Base-by-base conservation (phyloP, 1,284 basidiomycete genomes). In the Microbotryum violaceum region DNA sequence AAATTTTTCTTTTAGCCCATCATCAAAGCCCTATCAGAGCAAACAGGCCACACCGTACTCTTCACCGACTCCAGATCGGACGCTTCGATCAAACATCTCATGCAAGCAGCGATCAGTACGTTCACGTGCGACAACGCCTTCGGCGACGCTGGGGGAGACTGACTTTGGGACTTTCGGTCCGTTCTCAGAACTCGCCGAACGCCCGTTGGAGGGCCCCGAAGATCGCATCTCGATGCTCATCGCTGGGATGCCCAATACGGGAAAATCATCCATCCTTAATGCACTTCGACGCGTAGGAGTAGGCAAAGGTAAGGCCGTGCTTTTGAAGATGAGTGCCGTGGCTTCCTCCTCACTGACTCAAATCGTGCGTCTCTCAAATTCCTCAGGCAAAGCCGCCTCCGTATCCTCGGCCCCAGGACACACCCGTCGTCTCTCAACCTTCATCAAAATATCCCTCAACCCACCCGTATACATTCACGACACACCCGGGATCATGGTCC, bases 191-290 rank as follows among this genome's bases (percentile, higher is more conserved):
- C 49, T 65, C 1, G 61, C 66, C 0, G 58, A 65, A n/a, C 54
- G 64, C 25, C 58, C 60, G 4, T 60, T 70, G 8, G 60, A 67
- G 6, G 59, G 62, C 2, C 62, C 60, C 55, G 70, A 64, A 69
- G 72, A 58, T 63, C 75, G 75, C 4, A 74, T 75, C 14, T 73
- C 74, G 37, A 72, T 97, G 9, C 81, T 96, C 6, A 89, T 96
- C 27, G 85, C 93, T 57, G 94, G 94, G 27, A 98, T 98, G 94
- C 94, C 94, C 6, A 98, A 98, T 74, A 92, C 97, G 49, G 96
- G 96, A 54, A 99, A 98, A 78, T 96, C 91, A 31, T 92, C 90
- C 4, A 77, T 98, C 56, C 78, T 98, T 18, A 98, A 98, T 73
- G 85, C 89, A 0, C 80, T 98, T n/a, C 82, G 96, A 49, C 85